Percentiles rank a stretch among this genome's conserved stretches.
These are phyloP conservation scores for Pseudoturritis turrita DNA, from an alignment of 345 rosid species.

Conservation along the genomic window DNA sequence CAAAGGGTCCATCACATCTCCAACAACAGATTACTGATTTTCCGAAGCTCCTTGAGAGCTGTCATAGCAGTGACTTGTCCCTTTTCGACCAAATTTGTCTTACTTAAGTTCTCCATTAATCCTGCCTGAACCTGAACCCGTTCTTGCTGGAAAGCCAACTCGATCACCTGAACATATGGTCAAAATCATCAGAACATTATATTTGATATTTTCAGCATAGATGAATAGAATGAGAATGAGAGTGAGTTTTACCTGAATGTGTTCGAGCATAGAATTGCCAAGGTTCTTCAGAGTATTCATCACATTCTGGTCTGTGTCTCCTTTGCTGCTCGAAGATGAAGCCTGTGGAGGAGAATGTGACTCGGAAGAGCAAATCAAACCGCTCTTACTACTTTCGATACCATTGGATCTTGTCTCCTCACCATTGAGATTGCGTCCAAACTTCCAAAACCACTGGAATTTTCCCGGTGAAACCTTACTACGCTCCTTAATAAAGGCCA, in stretches of 20 bases:
- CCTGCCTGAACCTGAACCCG: constrained; percentile 51
- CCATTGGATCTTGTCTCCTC: constrained; percentile 45
- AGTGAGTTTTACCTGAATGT: constrained; percentile 73
- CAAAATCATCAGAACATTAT: not conserved
- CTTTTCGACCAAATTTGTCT: constrained; percentile 71
- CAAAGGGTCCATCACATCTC: constrained; percentile 59
- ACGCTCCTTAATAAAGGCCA: constrained; percentile 41
- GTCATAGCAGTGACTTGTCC: constrained; percentile 83
- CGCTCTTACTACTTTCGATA: constrained; percentile 30
- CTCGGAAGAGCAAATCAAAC: constrained; percentile 29
- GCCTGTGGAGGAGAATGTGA: constrained; percentile 29
- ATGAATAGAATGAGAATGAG: not conserved
- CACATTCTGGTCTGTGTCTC: constrained; percentile 65
- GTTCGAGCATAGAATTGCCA: constrained; percentile 91
- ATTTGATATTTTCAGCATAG: not conserved
- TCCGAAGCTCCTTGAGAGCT: constrained; percentile 90
- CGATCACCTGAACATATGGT: constrained; percentile 56
- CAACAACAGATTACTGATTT: constrained; percentile 86
- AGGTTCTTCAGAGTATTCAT: constrained; percentile 68
- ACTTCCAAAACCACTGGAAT: constrained; percentile 93
- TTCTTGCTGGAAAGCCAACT: constrained; percentile 91
- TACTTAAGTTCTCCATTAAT: constrained; percentile 60
- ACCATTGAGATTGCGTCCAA: constrained; percentile 49
- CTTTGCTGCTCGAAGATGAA: constrained; percentile 41
- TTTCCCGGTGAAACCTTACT: constrained; percentile 53